Base-by-base conservation (phyloP, 257 asterid genomes). In the Scutellaria barbata region DNA sequence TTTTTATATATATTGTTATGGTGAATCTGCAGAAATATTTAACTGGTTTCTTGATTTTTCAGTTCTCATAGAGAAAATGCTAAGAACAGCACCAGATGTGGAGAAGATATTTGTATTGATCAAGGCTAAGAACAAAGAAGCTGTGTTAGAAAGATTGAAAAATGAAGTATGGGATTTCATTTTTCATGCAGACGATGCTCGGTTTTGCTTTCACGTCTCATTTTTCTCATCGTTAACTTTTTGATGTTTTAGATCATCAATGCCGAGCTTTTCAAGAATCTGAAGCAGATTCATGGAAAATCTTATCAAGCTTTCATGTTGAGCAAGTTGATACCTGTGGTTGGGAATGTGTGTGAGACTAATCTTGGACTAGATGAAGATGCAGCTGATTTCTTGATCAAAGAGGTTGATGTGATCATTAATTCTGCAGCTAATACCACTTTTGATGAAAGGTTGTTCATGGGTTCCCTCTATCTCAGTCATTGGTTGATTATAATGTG, bases 381-480 rank as follows among this genome's bases (percentile, higher is more conserved):
- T n/a, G 82, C 77, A 63, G 81, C 88, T 41, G 77, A 75, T 33
- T 18, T 78, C 77, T 76, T 92, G 41, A 75, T 82, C 25, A 81
- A 83, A 73, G 90, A 92, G 72, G 87, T 88, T 37, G 94, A 92
- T 72, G 75, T 88, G 4, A 88, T 92, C 72, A 84, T 92, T 30
- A 92, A 87, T 53, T 92, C 98, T 61, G 98, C 98, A 35, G 98
- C 98, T 48, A 92, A 86, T 74, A 92, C 97, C 69, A 85, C 96
- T 64, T 92, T 92, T 40, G 92, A 92, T 69, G 98, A 90, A 81
- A 92, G 98, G 96, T 92, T 59, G 39, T 10, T 39, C 6, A 33
- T 39, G 52, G 52, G 47, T 47, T 33, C 22, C 14, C 22, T 35
- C 52, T 62, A 5, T 33, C 54, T 30, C 9, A 6, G 4, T 35